Percentiles rank a stretch among this genome's conserved stretches.
Evolutionary conservation across 495 filamentous ascomycete genomes (phyloP).

Genomic region (Penicillium chermesinum): DNA sequence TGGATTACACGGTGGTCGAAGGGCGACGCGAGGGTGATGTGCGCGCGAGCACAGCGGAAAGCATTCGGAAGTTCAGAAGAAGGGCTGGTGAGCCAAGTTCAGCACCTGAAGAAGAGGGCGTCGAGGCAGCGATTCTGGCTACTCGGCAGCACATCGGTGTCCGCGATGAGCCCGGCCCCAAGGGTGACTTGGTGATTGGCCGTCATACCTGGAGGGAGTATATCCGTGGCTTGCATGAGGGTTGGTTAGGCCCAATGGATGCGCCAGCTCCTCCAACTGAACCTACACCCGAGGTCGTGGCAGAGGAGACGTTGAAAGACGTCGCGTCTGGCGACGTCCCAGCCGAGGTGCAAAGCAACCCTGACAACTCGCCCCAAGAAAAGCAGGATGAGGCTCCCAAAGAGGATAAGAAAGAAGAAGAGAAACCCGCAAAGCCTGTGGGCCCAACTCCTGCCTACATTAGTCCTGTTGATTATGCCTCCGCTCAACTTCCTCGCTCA

Average conservation of each 20-base stretch:
- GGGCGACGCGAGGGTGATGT: slow-evolving; percentile 85
- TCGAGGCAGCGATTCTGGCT: slow-evolving; percentile 52
- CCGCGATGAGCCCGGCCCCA: slow-evolving; percentile 62
- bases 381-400: slow-evolving; percentile 36
- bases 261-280: slow-evolving; percentile 28
- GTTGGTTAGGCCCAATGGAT: slow-evolving; percentile 85
- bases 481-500: slow-evolving; percentile 51
- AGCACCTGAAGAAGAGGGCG: slow-evolving; percentile 29
- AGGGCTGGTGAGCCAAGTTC: slow-evolving; percentile 47
- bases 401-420: slow-evolving; percentile 37
- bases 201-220: slow-evolving; percentile 98
- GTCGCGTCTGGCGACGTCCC: slow-evolving; percentile 21
- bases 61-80: slow-evolving; percentile 63
- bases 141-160: slow-evolving; percentile 58
- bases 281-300: slow-evolving; percentile 10
- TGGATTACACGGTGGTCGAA: slow-evolving; percentile 95
- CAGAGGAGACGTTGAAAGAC: slow-evolving; percentile 28
- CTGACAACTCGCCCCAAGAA: slow-evolving; percentile 31
- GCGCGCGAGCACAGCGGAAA: slow-evolving; percentile 73
- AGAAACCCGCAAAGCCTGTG: slow-evolving; percentile 50
- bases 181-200: slow-evolving; percentile 84
- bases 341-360: slow-evolving; percentile 9
- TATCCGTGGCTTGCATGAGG: slow-evolving; percentile 85
- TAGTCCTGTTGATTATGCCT: slow-evolving; percentile 59
- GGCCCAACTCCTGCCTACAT: slow-evolving; percentile 57